Evolutionary conservation across 2,329 filamentous ascomycete species (phyloP).

Genomic region (Akanthomyces dipterigenus): DNA sequence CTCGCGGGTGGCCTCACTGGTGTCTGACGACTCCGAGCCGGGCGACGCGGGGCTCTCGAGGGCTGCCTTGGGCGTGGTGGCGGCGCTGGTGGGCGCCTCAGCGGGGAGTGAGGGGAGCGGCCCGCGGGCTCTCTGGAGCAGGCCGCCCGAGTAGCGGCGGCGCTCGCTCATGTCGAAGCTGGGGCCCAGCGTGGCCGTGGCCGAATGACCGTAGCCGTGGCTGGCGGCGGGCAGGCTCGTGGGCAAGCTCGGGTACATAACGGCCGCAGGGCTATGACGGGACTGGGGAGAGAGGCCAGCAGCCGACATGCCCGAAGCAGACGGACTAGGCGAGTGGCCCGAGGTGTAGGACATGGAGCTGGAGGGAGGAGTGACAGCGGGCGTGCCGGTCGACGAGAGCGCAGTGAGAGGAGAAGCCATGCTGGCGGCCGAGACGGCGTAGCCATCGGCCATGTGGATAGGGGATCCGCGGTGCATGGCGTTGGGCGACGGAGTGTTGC

Average conservation of each 20-base stretch:
- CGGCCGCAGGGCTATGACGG: slow-evolving; percentile 52
- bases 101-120: slow-evolving; percentile 28
- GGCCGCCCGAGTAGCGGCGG: slow-evolving; percentile 58
- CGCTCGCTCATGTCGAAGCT: slow-evolving; percentile 58
- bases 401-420: slow-evolving; percentile 55
- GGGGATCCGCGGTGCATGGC: slow-evolving; percentile 31
- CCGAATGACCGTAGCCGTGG: slow-evolving; percentile 62
- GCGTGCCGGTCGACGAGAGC: slow-evolving; percentile 60
- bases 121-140: slow-evolving; percentile 54
- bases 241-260: slow-evolving; percentile 66
- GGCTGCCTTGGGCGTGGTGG: slow-evolving; percentile 36
- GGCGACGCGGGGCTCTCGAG: slow-evolving; percentile 47
- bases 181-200: slow-evolving; percentile 64
- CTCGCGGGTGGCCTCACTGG: slow-evolving; percentile 44
- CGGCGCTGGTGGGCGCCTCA: slow-evolving; percentile 32
- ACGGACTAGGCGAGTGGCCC: slow-evolving; percentile 66
- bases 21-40: slow-evolving; percentile 44
- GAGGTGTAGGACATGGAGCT: slow-evolving; percentile 72
- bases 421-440: slow-evolving; percentile 44
- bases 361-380: slow-evolving; percentile 69
- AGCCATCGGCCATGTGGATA: slow-evolving; percentile 23
- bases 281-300: slow-evolving; percentile 47
- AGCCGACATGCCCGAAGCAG: slow-evolving; percentile 59
- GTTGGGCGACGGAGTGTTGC: slow-evolving; percentile 49
- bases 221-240: slow-evolving; percentile 53